Evolutionary conservation across 192 early-diverging fungal genomes (phyloP).

Genomic region (Gamsiella multidivaricata): DNA sequence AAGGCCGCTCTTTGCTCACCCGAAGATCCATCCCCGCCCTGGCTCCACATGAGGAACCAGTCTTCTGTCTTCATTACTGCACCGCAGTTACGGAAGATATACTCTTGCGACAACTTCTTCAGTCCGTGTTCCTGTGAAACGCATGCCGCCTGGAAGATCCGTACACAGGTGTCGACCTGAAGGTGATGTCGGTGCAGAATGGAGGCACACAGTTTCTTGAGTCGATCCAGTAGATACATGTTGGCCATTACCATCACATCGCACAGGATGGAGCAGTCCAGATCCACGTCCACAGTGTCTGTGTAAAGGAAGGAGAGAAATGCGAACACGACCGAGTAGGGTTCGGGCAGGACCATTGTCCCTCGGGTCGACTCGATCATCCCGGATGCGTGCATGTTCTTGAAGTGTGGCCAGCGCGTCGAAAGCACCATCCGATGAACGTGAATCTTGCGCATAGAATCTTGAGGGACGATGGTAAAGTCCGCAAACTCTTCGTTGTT

Average conservation of each 20-base stretch:
- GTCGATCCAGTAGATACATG: conserved; percentile 64
- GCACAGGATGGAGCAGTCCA: conserved; percentile 54
- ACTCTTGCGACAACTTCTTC: conserved; percentile 58
- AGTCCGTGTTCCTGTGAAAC: conserved; percentile 64
- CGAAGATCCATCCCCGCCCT: conserved; percentile 25
- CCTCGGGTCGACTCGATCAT: conserved; percentile 62
- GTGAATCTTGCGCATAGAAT: conserved; percentile 55
- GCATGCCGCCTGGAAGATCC: conserved; percentile 66
- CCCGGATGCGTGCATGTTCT: conserved; percentile 60
- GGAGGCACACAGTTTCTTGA: conserved; percentile 67
- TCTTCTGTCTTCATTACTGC: conserved; percentile 63
- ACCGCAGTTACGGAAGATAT: conserved; percentile 66
- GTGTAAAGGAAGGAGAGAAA: conserved; percentile 71
- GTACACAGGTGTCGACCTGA: conserved; percentile 60
- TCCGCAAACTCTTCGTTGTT: conserved; percentile 66
- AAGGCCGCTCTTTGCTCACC: conserved; percentile 45
- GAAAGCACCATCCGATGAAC: conserved; percentile 67
- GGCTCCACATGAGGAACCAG: conserved; percentile 55
- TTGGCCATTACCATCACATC: conserved; percentile 69
- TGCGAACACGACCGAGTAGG: conserved; percentile 57
- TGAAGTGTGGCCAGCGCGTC: conserved; percentile 71
- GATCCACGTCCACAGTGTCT: conserved; percentile 57
- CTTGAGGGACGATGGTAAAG: conserved; percentile 60
- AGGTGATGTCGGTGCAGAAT: conserved; percentile 59
- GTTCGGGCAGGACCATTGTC: conserved; percentile 64